Evolutionary conservation across 1,284 basidiomycete genomes (phyloP), one percentile per base, ranked within the genome.

Genomic region (Entoloma clypeatum): DNA sequence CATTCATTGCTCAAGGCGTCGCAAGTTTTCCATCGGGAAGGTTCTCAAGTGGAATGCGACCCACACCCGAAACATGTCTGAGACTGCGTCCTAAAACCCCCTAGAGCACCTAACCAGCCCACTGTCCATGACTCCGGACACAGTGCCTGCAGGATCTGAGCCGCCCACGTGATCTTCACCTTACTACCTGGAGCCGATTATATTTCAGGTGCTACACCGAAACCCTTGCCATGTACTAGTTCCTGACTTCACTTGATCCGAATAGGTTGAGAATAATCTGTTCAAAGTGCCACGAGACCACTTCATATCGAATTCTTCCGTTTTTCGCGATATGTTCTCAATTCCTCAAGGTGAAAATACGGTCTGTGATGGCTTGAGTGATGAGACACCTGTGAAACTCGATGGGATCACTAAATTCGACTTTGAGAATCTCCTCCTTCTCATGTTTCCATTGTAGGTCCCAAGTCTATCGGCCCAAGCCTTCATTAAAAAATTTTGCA

Each of bases 141-240:
- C 14, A 11, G 33, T 11, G 18, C 7, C 14, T 7, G 19, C 19
- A 5, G n/a, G 17, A 17, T 16, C 11, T 11, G 10, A 35, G 19
- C 18, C 9, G 3, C 37, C 13, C 5, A n/a, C 32, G 10, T 17
- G 22, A 43, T 43, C 45, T 42, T 11, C 35, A 9, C 9, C 43
- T 10, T 48, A 50, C 32, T 48, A 44, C 40, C 27, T 44, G 18
- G 42, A 21, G 13, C 43, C 47, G 7, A 27, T 51, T 18, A 44
- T 32, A 6, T 41, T 51, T 25, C 36, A 51, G 44, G 49, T 41
- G 16, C 36, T 36, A 13, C 22, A 14, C 4, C n/a, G 7, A 24
- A 22, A n/a, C 26, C 11, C 13, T 11, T 16, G 13, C 2, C 21
- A 9, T 14, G 5, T n/a, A 10, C 19, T 13, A 28, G 4, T 14